These are phyloP conservation scores for Ophiosphaerella korrae DNA, from an alignment of 2,329 filamentous ascomycete species.

Conservation along the genomic window DNA sequence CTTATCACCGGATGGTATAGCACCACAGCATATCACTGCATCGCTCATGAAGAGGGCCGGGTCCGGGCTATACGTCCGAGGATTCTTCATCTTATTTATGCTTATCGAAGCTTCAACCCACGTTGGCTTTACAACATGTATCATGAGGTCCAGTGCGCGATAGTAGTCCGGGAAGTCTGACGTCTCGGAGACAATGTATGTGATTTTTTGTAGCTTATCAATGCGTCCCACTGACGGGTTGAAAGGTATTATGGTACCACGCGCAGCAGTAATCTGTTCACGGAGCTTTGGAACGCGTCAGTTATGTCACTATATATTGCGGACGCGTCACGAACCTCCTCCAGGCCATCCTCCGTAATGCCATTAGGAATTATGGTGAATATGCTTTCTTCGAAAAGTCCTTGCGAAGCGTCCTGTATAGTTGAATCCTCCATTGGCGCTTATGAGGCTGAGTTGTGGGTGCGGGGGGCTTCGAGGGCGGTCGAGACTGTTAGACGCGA, in stretches of 20 bases:
- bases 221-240: conserved; percentile 47
- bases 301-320: conserved; percentile 3
- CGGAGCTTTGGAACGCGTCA: conserved; percentile 49
- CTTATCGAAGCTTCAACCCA: conserved; percentile 78
- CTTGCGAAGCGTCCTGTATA: conserved; percentile 36
- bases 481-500: conserved; percentile 2
- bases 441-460: not conserved
- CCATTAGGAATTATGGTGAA: conserved; percentile 53
- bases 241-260: conserved; percentile 54
- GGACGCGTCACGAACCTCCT: conserved; percentile 36
- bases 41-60: conserved; percentile 88
- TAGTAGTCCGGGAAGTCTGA: conserved; percentile 91
- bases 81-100: conserved; percentile 73
- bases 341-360: conserved; percentile 35
- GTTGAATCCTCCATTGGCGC: conserved; percentile 40
- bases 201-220: conserved; percentile 54
- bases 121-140: conserved; percentile 79
- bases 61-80: conserved; percentile 87
- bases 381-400: conserved; percentile 46
- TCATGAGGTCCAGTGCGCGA: conserved; percentile 74
- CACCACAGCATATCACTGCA: conserved; percentile 80
- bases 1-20: conserved; percentile 83
- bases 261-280: conserved; percentile 53
- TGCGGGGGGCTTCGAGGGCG: conserved; percentile 4
- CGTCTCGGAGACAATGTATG: conserved; percentile 73